Percentiles rank a stretch among this genome's conserved stretches.
Evolutionary conservation across 2,329 filamentous ascomycete genomes (phyloP).

Genomic region (Chaetoscypha palmicola): DNA sequence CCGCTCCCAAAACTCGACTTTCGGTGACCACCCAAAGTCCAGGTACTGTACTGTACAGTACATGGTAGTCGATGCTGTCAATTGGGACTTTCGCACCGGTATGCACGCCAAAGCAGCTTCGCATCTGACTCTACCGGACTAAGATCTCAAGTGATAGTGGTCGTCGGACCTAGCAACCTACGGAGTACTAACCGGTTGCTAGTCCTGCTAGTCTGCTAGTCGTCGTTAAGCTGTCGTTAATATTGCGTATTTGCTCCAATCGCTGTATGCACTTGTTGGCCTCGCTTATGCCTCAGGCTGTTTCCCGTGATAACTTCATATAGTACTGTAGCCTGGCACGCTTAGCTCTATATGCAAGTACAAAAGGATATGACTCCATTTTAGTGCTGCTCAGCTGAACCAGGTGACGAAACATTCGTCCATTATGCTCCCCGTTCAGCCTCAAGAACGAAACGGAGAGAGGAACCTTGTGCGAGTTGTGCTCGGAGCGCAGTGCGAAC

Average conservation of each 20-base stretch:
- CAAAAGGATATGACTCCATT: slow-evolving; percentile 17
- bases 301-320: neutral
- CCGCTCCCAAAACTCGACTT: slow-evolving; percentile 5
- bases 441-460: neutral
- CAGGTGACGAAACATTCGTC: slow-evolving; percentile 12
- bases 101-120: no score
- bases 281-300: slow-evolving; percentile 2
- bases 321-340: slow-evolving; percentile 8
- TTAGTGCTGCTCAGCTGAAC: slow-evolving; percentile 17
- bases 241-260: slow-evolving; percentile 15
- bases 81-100: no score
- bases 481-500: slow-evolving; percentile 1
- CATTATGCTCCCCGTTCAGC: slow-evolving; percentile 3
- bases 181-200: no score
- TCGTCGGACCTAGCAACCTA: no score
- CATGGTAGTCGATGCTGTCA: neutral
- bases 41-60: no score
- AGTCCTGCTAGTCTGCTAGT: no score
- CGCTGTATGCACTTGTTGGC: neutral
- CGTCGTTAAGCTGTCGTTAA: neutral
- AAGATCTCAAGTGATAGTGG: no score
- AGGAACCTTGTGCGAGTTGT: neutral
- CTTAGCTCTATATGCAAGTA: slow-evolving; percentile 11
- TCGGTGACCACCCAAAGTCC: slow-evolving; percentile 2
- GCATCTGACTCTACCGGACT: neutral